Evolutionary conservation across 2,329 filamentous ascomycete species (phyloP).

Genomic region (Fusarium chaquense): DNA sequence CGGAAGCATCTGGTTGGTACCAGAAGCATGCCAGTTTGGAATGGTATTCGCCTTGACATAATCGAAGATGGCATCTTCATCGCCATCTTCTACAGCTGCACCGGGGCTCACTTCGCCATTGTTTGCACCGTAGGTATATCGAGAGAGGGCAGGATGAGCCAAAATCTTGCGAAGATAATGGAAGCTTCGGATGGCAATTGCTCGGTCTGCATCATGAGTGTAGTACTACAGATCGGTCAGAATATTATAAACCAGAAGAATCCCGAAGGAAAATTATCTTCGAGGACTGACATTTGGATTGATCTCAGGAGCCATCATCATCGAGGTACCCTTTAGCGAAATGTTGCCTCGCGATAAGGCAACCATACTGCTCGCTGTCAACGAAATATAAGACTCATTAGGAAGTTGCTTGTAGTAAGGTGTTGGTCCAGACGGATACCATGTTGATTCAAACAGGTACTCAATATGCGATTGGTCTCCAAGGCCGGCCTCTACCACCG

Average conservation of each 20-base stretch:
- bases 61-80: slow-evolving; percentile 13
- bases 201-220: slow-evolving; percentile 10
- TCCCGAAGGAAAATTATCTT: rapidly evolving
- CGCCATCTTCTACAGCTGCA: neutral
- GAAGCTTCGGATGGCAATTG: slow-evolving; percentile 10
- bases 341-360: slow-evolving; percentile 9
- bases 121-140: neutral
- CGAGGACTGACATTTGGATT: slow-evolving; percentile 15
- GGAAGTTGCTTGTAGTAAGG: slow-evolving; percentile 3
- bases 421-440: slow-evolving; percentile 16
- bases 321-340: slow-evolving; percentile 3
- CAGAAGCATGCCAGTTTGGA: slow-evolving; percentile 23
- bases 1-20: slow-evolving; percentile 21
- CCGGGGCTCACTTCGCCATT: slow-evolving; percentile 19
- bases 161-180: slow-evolving; percentile 22
- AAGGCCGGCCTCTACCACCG: slow-evolving; percentile 16
- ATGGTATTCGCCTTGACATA: slow-evolving; percentile 15
- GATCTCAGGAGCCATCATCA: slow-evolving; percentile 14
- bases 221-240: neutral
- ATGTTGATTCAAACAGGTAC: slow-evolving; percentile 25
- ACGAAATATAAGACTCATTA: slow-evolving; percentile 12
- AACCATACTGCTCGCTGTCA: slow-evolving; percentile 22
- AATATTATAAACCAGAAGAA: too few species aligned
- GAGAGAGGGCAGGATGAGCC: slow-evolving; percentile 7
- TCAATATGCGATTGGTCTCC: slow-evolving; percentile 16